phyloP scores from a whole-genome alignment of 306 rosid genomes.

The Rosa persica region DNA sequence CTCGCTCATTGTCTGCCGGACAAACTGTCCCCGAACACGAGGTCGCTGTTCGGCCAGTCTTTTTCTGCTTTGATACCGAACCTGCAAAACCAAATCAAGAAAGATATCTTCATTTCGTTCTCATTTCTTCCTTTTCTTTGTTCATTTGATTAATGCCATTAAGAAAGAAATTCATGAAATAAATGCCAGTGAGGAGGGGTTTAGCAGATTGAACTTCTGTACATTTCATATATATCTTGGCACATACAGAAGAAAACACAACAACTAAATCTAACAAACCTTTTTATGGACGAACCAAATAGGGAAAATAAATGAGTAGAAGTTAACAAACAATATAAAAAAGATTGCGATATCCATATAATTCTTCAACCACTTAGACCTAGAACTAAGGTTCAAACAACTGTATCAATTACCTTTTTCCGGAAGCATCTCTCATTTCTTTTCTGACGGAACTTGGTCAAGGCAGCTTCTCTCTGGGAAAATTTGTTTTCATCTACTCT shows the following conservation, averaged over 20 bases:
- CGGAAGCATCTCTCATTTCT: conserved; percentile 74
- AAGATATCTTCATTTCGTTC: neutral
- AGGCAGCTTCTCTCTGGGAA: conserved; percentile 74
- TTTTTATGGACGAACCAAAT: neutral
- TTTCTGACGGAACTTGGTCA: conserved; percentile 74
- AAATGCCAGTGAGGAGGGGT: neutral
- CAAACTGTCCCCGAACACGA: conserved; percentile 67
- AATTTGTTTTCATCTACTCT: conserved; percentile 49
- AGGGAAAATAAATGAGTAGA: conserved; percentile 12
- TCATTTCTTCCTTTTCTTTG: neutral
- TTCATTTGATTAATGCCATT: neutral
- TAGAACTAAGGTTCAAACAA: neutral
- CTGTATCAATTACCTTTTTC: conserved; percentile 56
- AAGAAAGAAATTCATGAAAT: neutral
- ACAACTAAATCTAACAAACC: conserved; percentile 1
- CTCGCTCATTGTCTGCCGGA: conserved; percentile 50
- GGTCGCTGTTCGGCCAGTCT: conserved; percentile 73
- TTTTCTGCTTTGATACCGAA: conserved; percentile 75
- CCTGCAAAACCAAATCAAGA: conserved; percentile 41
- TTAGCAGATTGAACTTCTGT: neutral
- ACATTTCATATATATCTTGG: conserved; percentile 3
- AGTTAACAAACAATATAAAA: neutral
- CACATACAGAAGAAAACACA: neutral
- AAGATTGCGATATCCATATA: neutral
- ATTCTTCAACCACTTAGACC: neutral